Conservation (phyloP, 140 eudicot genomes). For the Anethum foeniculum region DNA sequence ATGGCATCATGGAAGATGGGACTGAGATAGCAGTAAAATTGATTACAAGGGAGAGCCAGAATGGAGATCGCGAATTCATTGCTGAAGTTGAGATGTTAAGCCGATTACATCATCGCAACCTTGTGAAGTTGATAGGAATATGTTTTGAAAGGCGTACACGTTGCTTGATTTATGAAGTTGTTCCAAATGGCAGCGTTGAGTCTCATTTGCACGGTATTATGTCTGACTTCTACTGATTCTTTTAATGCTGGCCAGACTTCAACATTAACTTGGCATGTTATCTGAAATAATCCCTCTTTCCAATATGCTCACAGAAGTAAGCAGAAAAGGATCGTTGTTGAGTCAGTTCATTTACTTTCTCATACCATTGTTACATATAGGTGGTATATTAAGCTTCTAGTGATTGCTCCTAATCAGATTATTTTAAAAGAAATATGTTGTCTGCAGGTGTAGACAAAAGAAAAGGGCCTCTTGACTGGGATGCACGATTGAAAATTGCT, state of each 20-base stretch:
- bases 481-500: conserved; percentile 82
- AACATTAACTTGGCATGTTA: not conserved
- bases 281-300: not conserved
- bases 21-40: conserved; percentile 82
- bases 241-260: not conserved
- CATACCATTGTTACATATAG: not conserved
- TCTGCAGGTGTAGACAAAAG: conserved; percentile 57
- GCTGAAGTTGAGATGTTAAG: conserved; percentile 95
- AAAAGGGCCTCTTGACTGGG: conserved; percentile 78
- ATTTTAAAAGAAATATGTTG: not conserved
- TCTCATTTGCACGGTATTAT: conserved; percentile 83
- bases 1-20: conserved; percentile 68
- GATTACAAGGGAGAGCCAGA: conserved; percentile 74
- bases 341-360: not conserved
- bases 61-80: conserved; percentile 86
- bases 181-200: conserved; percentile 88
- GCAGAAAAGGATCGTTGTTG: not conserved
- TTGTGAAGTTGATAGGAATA: conserved; percentile 84
- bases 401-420: not conserved
- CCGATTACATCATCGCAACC: conserved; percentile 92
- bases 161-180: conserved; percentile 92
- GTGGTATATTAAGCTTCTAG: not conserved
- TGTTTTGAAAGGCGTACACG: conserved; percentile 87
- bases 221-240: not conserved
- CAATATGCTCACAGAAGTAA: not conserved